These are phyloP conservation scores for Clavispora santaluciae DNA, from an alignment of 805 yeast genomes.

Conservation along the genomic window DNA sequence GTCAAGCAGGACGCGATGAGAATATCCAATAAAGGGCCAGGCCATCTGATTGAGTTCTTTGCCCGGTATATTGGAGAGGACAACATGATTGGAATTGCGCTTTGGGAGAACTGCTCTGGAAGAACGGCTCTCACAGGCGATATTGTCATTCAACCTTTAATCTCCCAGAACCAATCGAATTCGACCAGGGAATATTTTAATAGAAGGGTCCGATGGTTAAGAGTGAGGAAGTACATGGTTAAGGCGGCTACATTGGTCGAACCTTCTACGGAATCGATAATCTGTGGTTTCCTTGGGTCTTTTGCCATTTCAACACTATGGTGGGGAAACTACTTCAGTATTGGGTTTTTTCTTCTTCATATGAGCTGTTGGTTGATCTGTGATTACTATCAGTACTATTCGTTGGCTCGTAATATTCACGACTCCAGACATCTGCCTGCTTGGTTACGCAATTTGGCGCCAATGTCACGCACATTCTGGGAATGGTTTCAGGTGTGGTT, in stretches of 20 bases:
- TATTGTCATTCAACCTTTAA: conserved; percentile 68
- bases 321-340: conserved; percentile 25
- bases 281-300: conserved; percentile 64
- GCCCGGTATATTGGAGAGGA: conserved; percentile 87
- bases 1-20: conserved; percentile 28
- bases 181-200: conserved; percentile 51
- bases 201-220: conserved; percentile 77
- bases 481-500: conserved; percentile 49
- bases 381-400: conserved; percentile 57
- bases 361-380: conserved; percentile 56
- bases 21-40: conserved; percentile 27
- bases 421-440: conserved; percentile 3
- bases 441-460: conserved; percentile 15
- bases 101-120: conserved; percentile 65
- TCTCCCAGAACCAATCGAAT: conserved; percentile 30
- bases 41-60: conserved; percentile 61
- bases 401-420: conserved; percentile 30
- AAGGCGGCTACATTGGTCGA: conserved; percentile 77
- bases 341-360: conserved; percentile 45
- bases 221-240: conserved; percentile 87
- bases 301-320: conserved; percentile 48
- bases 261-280: conserved; percentile 76
- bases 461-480: conserved; percentile 12
- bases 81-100: conserved; percentile 83
- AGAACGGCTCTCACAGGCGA: conserved; percentile 78